Conservation (phyloP, 495 filamentous ascomycete genomes). For the Chaetomium tenue region DNA sequence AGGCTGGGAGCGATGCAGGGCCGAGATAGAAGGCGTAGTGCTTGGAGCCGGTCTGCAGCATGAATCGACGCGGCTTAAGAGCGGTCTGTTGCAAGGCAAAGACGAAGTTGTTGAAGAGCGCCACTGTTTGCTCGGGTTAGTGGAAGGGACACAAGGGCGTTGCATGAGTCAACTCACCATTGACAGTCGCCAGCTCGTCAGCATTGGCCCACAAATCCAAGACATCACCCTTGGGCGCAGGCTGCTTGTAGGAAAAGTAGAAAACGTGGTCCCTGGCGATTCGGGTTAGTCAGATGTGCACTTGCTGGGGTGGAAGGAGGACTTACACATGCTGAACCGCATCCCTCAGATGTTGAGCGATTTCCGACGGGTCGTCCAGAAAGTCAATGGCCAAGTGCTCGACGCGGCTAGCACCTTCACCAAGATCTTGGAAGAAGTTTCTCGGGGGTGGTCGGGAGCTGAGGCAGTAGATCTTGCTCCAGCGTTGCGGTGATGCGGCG, state of each 20-base stretch:
- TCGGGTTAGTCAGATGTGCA: constrained; percentile 18
- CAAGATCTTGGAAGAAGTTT: constrained; percentile 27
- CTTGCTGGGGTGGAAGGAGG: constrained; percentile 1
- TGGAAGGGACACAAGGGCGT: not conserved
- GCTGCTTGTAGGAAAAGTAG: constrained; percentile 57
- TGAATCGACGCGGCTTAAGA: constrained; percentile 47
- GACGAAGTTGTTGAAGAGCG: constrained; percentile 50
- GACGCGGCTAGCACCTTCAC: constrained; percentile 32
- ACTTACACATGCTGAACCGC: constrained; percentile 27
- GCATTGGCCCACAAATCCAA: constrained; percentile 46
- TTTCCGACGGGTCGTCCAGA: constrained; percentile 41
- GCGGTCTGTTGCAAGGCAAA: constrained; percentile 40
- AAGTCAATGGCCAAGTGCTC: constrained; percentile 52
- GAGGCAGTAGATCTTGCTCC: constrained; percentile 54
- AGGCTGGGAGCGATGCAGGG: constrained; percentile 42
- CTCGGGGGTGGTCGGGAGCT: constrained; percentile 44
- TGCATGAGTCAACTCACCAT: constrained; percentile 31
- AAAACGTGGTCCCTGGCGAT: constrained; percentile 49
- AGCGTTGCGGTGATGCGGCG: constrained; percentile 41
- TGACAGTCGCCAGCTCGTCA: constrained; percentile 45
- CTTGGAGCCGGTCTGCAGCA: constrained; percentile 54
- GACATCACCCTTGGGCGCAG: constrained; percentile 37
- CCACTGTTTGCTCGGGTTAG: constrained; percentile 25
- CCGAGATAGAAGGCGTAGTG: constrained; percentile 55
- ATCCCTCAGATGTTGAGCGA: constrained; percentile 37